phyloP scores from a whole-genome alignment of 2,329 filamentous ascomycete species.

The Paecilomyces sp. region DNA sequence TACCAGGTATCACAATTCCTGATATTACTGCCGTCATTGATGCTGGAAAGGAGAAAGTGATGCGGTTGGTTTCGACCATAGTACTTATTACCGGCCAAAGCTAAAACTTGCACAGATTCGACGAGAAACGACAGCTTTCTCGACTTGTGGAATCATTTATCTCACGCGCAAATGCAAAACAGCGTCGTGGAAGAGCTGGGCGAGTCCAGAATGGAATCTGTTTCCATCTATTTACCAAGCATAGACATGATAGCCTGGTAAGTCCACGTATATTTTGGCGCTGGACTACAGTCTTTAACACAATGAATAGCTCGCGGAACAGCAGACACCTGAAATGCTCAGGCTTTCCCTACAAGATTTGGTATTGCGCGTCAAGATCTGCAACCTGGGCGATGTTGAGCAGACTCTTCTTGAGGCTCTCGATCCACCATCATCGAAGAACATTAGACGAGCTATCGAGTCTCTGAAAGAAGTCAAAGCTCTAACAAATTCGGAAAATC shows the following conservation, averaged over 20 bases:
- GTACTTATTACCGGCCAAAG: not conserved
- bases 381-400: constrained; percentile 89
- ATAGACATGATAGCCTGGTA: constrained; percentile 68
- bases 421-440: constrained; percentile 84
- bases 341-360: constrained; percentile 89
- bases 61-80: constrained; percentile 44
- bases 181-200: constrained; percentile 85
- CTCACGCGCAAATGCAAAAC: constrained; percentile 89
- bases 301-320: constrained; percentile 62
- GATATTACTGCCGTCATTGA: constrained; percentile 97
- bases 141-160: constrained; percentile 91
- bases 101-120: constrained; percentile 53
- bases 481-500: constrained; percentile 69
- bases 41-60: constrained; percentile 93
- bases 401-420: constrained; percentile 80
- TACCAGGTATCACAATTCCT: constrained; percentile 73
- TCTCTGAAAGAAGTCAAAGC: constrained; percentile 90
- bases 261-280: constrained; percentile 2
- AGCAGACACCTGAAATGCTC: constrained; percentile 95
- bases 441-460: constrained; percentile 87
- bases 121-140: constrained; percentile 86
- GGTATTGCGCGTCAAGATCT: constrained; percentile 94
- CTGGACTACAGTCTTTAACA: not conserved
- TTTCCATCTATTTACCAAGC: constrained; percentile 90
- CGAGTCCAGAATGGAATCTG: constrained; percentile 93